Conservation (phyloP, 1,139 yeast genomes). For the Hyphopichia wangnamkhiaoensis region DNA sequence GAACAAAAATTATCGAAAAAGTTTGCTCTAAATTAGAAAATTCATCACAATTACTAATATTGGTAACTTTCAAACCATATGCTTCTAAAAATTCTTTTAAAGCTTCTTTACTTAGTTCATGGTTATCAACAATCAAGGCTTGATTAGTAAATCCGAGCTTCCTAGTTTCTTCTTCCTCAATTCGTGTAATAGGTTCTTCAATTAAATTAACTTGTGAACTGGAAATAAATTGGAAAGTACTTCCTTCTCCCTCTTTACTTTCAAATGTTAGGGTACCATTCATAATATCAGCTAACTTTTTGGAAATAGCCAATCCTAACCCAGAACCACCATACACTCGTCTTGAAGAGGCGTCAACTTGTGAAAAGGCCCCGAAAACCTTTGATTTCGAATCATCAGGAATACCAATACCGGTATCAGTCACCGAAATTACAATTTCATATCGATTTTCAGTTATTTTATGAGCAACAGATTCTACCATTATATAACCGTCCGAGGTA, state of each 20-base stretch:
- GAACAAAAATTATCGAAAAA: conserved; percentile 19
- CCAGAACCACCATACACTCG: conserved; percentile 64
- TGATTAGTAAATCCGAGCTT: conserved; percentile 14
- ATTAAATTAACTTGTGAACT: conserved; percentile 26
- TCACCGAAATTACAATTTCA: conserved; percentile 44
- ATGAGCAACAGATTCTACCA: conserved; percentile 37
- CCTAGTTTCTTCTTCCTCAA: conserved; percentile 14
- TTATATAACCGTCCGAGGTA: conserved; percentile 49
- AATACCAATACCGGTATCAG: conserved; percentile 66
- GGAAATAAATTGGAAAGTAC: conserved; percentile 47
- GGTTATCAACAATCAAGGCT: conserved; percentile 37
- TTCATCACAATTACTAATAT: conserved; percentile 3
- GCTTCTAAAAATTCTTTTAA: conserved; percentile 28
- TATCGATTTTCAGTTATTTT: conserved; percentile 34
- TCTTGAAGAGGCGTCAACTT: conserved; percentile 60
- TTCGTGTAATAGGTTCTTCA: conserved; percentile 17
- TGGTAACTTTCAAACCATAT: conserved; percentile 34
- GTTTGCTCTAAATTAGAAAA: conserved; percentile 5
- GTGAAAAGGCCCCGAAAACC: conserved; percentile 61
- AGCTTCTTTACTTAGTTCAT: conserved; percentile 32
- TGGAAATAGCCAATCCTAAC: conserved; percentile 59
- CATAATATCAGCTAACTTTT: conserved; percentile 59
- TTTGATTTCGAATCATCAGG: conserved; percentile 48
- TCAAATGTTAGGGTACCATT: conserved; percentile 56
- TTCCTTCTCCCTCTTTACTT: conserved; percentile 53